Base-by-base conservation (phyloP, 495 filamentous ascomycete genomes). In the Terfezia boudieri region DNA sequence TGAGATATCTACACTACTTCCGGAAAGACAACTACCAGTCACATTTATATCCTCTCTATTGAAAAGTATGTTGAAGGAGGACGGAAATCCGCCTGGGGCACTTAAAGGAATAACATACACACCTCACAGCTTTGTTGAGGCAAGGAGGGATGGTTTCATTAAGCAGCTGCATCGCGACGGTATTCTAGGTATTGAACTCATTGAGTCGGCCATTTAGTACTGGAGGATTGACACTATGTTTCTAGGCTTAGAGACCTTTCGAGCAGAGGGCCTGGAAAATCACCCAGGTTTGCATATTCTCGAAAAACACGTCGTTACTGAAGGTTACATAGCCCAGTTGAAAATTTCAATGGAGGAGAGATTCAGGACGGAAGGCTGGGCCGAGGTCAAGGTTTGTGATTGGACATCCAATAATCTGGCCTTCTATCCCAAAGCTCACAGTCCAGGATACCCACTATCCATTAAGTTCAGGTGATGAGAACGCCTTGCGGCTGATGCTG, bases 281-380 rank as follows among this genome's bases (percentile, higher is more conserved):
- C 26, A 5, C 7, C 26, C 26, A 2, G 26, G 2, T 32, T 50
- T 57, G 36, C 55, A 52, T 16, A 43, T 58, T 12, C 52, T 64
- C 37, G 55, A 51, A n/a, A 48, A 16, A 9, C 57, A 63, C 52
- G 58, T 64, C 55, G 56, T 60, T 37, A 64, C 58, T 22, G 38
- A 60, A 14, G 53, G 49, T 9, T 63, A 60, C 17, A 56, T 64
- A n/a, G 51, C 52, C 37, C 54, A 53, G 43, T 16, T 56, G 10
- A 54, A 60, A 51, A 51, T 46, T 52, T 53, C 41, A 10, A 38
- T 63, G 9, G 49, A 51, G 10, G 53, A 58, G 12, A 48, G 54
- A 14, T 54, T 64, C 37, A 52, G 55, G 26, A 61, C 37, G 53
- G 50, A 63, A 38, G 62, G 55, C 46, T 64, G 61, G 57, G 59